Evolutionary conservation across 2,329 filamentous ascomycete genomes (phyloP).

Genomic region (Drechslera avenae): DNA sequence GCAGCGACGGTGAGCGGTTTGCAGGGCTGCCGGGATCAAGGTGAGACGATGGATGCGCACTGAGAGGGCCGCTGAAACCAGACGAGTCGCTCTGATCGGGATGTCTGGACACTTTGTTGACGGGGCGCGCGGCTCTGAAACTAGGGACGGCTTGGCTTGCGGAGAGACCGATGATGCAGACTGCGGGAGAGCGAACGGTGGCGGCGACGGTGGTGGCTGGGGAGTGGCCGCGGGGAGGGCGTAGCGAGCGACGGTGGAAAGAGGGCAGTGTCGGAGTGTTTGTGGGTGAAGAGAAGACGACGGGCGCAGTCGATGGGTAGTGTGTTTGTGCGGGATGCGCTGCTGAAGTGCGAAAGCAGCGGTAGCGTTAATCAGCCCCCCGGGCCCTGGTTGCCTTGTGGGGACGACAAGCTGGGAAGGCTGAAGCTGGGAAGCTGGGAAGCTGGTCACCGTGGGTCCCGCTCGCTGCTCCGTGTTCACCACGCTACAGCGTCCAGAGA

Average conservation of each 20-base stretch:
- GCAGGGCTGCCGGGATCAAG: conserved; percentile 29
- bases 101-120: conserved; percentile 17
- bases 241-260: conserved; percentile 9
- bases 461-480: conserved; percentile 9
- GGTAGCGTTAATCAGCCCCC: conserved; percentile 15
- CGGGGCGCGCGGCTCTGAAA: conserved; percentile 32
- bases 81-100: conserved; percentile 12
- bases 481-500: background rate
- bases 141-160: conserved; percentile 28
- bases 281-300: background rate
- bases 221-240: background rate
- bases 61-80: conserved; percentile 25
- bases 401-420: conserved; percentile 18
- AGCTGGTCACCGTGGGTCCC: conserved; percentile 12
- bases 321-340: background rate
- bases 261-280: background rate
- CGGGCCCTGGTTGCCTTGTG: conserved; percentile 12
- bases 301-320: background rate
- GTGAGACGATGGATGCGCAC: conserved; percentile 33
- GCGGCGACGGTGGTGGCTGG: background rate
- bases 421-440: conserved; percentile 20
- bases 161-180: conserved; percentile 25
- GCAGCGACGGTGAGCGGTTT: conserved; percentile 17
- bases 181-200: background rate
- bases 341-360: conserved; percentile 17